Conservation (phyloP, 805 yeast species). For the Lipomyces starkeyi region DNA sequence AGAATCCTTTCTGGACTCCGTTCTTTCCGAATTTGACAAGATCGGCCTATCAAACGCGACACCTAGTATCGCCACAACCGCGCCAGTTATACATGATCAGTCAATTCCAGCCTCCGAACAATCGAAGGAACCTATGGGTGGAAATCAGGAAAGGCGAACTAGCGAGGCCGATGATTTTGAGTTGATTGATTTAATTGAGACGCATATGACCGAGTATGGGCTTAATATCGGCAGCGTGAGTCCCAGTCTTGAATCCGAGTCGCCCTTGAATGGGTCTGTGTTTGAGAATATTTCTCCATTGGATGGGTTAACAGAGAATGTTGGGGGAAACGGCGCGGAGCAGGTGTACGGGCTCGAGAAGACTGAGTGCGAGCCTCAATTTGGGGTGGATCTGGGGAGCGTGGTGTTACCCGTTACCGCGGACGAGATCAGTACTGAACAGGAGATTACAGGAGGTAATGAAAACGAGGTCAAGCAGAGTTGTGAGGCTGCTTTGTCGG, state of each 20-base stretch:
- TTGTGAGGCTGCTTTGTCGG: too few species aligned
- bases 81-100: background rate
- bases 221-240: background rate
- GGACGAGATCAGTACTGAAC: background rate
- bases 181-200: conserved; percentile 24
- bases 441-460: background rate
- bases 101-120: background rate
- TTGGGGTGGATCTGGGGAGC: background rate
- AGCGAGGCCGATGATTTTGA: conserved; percentile 24
- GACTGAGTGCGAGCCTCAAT: background rate
- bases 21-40: conserved; percentile 26
- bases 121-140: background rate
- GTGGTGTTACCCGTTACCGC: background rate
- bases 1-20: conserved; percentile 20
- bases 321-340: background rate
- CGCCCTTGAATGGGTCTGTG: conserved; percentile 11
- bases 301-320: background rate
- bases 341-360: background rate
- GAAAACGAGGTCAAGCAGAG: background rate
- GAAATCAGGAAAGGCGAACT: background rate
- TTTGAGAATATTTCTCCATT: conserved; percentile 7
- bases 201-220: conserved; percentile 23
- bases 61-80: background rate
- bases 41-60: background rate
- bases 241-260: conserved; percentile 7